Conservation (phyloP, 2,329 filamentous ascomycete species). For the Sarocladium brachiariae region DNA sequence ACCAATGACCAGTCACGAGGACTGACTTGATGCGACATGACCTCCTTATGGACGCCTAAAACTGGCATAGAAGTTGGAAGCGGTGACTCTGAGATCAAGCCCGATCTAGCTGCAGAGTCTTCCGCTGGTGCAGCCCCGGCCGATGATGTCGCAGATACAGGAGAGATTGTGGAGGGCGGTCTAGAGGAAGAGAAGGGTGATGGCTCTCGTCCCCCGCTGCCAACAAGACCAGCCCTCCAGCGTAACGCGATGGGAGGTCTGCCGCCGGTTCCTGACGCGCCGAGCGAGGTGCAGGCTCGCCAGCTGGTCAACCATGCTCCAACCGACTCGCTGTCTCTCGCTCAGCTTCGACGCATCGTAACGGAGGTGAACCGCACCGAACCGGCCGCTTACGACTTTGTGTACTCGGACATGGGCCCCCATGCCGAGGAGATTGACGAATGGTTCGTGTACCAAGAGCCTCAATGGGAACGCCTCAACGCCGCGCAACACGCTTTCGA, state of each 20-base stretch:
- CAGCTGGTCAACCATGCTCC: constrained; percentile 26
- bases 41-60: not conserved
- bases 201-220: constrained; percentile 19
- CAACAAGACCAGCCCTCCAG: constrained; percentile 20
- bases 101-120: not conserved
- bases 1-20: constrained; percentile 6
- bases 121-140: constrained; percentile 14
- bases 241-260: constrained; percentile 22
- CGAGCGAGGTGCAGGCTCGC: constrained; percentile 18
- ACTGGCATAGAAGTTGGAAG: not conserved
- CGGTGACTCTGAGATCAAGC: not conserved
- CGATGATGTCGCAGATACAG: constrained; percentile 36
- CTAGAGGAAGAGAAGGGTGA: constrained; percentile 29
- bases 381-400: constrained; percentile 76
- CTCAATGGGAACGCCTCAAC: constrained; percentile 74
- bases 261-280: constrained; percentile 21
- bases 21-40: constrained; percentile 1
- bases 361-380: constrained; percentile 64
- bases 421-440: constrained; percentile 90
- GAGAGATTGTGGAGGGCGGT: constrained; percentile 24
- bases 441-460: constrained; percentile 91
- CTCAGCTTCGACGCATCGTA: constrained; percentile 66
- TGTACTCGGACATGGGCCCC: constrained; percentile 63
- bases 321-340: constrained; percentile 66
- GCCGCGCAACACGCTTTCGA: constrained; percentile 72